phyloP scores from a whole-genome alignment of 2,329 filamentous ascomycete genomes.

The Aspergillus terreus region DNA sequence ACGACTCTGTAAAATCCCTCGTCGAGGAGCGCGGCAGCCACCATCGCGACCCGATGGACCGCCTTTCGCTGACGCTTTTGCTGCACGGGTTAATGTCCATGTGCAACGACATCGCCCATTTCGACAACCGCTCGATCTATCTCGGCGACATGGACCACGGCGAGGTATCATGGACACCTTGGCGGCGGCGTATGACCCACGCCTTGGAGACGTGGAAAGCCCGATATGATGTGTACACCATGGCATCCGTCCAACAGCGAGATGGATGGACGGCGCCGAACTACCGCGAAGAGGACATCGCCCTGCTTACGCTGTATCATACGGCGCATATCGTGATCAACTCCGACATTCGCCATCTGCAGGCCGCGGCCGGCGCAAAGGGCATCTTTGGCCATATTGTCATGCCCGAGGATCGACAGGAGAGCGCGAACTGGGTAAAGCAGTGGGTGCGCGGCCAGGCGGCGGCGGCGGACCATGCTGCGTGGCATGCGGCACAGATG shows the following conservation, averaged over 20 bases:
- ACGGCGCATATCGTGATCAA: slow-evolving; percentile 1
- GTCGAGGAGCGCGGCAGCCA: neutral
- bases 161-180: neutral
- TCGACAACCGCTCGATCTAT: neutral
- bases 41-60: neutral
- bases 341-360: slow-evolving; percentile 1
- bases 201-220: slow-evolving; percentile 1
- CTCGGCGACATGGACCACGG: neutral
- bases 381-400: slow-evolving; percentile 1
- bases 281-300: neutral
- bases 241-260: neutral
- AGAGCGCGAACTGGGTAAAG: neutral
- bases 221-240: slow-evolving; percentile 2
- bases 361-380: slow-evolving; percentile 1
- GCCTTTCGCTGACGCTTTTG: neutral
- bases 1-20: neutral
- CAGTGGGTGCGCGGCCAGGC: neutral
- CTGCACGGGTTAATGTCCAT: slow-evolving; percentile 2
- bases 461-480: neutral
- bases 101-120: slow-evolving; percentile 1
- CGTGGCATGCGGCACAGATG: slow-evolving; percentile 2
- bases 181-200: neutral
- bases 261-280: neutral
- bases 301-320: neutral
- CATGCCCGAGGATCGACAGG: neutral